Evolutionary conservation across 2,329 filamentous ascomycete genomes (phyloP), one percentile per base, ranked within the genome.

Genomic region (Blastomyces emzantsi): DNA sequence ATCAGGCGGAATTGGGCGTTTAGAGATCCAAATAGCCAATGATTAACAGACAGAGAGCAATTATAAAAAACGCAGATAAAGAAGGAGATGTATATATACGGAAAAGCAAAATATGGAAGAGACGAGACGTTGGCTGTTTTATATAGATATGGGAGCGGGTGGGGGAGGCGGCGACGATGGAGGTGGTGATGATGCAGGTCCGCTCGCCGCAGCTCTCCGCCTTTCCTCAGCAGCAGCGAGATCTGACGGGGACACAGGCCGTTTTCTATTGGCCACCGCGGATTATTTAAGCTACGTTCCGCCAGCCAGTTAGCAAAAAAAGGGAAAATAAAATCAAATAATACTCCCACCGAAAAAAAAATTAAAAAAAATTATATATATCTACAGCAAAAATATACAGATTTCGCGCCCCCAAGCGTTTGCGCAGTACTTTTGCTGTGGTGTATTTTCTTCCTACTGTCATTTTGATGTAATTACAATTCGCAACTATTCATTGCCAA

Each of bases 341-440:
- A 43, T 60, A 63, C 33, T 61, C 54, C 55, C 55, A 61, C 59
- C 62, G n/a, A 60, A 22, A 25, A 45, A 60, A 60, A 55, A n/a
- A 54, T 0, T 33, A 36, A 36, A 15, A n/a, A n/a, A n/a, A n/a
- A n/a, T n/a, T 9, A 52, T 54, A 13, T 19, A 3, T 39, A 36
- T 22, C 22, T 17, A 9, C 19, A 39, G 8, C 17, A 36, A 36
- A 36, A 36, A 36, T 9, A 36, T 17, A 30, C n/a, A 36, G 49
- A 39, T 56, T 36, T n/a, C 8, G 28, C n/a, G 52, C 15, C 4
- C 4, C 25, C 25, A 54, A 55, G 5, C n/a, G n/a, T 25, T 51
- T 22, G 13, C 41, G 49, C 19, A 17, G 7, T 28, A 2, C 22
- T 28, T 28, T 51, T 36, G 28, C 52, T n/a, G 22, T 36, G n/a